These are phyloP conservation scores for Talaromyces adpressus DNA, from an alignment of 495 filamentous ascomycete genomes.

Conservation along the genomic window DNA sequence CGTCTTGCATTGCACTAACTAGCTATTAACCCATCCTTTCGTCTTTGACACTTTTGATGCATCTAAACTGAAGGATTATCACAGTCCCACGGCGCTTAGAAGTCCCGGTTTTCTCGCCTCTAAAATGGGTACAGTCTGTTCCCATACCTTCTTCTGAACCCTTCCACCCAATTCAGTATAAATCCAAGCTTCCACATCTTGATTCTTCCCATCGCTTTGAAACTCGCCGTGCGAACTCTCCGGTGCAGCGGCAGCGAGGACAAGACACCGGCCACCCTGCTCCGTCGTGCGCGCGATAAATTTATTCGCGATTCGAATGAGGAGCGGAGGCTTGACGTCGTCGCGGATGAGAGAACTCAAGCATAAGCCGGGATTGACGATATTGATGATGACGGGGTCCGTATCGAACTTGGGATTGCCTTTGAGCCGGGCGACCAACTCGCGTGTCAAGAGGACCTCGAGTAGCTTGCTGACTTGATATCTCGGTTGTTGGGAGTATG, in stretches of 20 bases:
- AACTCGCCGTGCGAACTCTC: conserved; percentile 1
- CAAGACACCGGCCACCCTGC: conserved; percentile 33
- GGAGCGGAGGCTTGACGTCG: conserved; percentile 2
- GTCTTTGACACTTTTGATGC: not conserved
- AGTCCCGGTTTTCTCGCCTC: not conserved
- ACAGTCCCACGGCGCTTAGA: not conserved
- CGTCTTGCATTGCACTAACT: not conserved
- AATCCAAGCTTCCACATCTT: conserved; percentile 3
- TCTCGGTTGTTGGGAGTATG: conserved; percentile 3
- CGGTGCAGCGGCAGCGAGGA: conserved; percentile 21
- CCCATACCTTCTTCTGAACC: conserved; percentile 2
- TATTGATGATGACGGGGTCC: conserved; percentile 14
- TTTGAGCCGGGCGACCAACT: conserved; percentile 12
- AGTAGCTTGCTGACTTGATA: conserved; percentile 20
- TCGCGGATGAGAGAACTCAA: not conserved
- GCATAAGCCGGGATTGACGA: conserved; percentile 13
- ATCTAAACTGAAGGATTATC: not conserved
- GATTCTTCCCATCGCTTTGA: not conserved
- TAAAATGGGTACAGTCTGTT: conserved; percentile 1
- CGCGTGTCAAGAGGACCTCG: conserved; percentile 18
- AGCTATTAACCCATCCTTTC: not conserved
- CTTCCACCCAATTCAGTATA: not conserved
- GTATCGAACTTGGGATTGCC: not conserved
- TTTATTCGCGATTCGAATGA: not conserved
- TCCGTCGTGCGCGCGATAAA: conserved; percentile 21